These are phyloP conservation scores for Raphanus sativus DNA, from an alignment of 345 rosid species.

Conservation along the genomic window DNA sequence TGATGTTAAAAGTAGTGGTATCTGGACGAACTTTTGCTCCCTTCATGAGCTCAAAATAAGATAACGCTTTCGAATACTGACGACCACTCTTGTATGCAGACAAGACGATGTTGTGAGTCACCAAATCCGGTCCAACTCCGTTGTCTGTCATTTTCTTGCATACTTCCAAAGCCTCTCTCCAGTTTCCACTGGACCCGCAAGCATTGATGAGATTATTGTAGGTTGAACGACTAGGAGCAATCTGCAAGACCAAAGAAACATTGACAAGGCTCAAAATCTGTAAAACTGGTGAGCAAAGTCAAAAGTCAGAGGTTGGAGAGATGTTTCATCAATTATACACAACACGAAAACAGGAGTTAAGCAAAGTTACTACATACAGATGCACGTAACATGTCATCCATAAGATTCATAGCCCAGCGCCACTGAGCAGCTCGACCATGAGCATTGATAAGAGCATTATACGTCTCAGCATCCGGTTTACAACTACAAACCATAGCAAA, in stretches of 20 bases:
- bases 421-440: slow-evolving; percentile 91
- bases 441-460: slow-evolving; percentile 82
- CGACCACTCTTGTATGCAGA: slow-evolving; percentile 83
- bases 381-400: slow-evolving; percentile 80
- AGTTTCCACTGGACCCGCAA: slow-evolving; percentile 94
- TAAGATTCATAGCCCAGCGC: slow-evolving; percentile 95
- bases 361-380: slow-evolving; percentile 81
- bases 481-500: slow-evolving; percentile 50
- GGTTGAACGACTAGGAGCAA: slow-evolving; percentile 83
- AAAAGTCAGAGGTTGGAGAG: no score
- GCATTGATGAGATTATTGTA: slow-evolving; percentile 93
- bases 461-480: slow-evolving; percentile 87
- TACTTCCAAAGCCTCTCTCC: slow-evolving; percentile 88
- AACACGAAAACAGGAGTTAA: no score
- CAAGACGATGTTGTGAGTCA: slow-evolving; percentile 85
- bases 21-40: slow-evolving; percentile 82
- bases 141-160: slow-evolving; percentile 93
- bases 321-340: no score
- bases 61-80: slow-evolving; percentile 76
- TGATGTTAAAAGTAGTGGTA: slow-evolving; percentile 79
- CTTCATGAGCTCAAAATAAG: slow-evolving; percentile 88
- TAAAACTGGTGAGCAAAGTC: no score
- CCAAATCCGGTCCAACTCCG: slow-evolving; percentile 96
- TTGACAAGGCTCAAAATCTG: no score
- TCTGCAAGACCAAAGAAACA: slow-evolving; percentile 55